Evolutionary conservation across 2,329 filamentous ascomycete species (phyloP).

Genomic region (Penicillium sp.): DNA sequence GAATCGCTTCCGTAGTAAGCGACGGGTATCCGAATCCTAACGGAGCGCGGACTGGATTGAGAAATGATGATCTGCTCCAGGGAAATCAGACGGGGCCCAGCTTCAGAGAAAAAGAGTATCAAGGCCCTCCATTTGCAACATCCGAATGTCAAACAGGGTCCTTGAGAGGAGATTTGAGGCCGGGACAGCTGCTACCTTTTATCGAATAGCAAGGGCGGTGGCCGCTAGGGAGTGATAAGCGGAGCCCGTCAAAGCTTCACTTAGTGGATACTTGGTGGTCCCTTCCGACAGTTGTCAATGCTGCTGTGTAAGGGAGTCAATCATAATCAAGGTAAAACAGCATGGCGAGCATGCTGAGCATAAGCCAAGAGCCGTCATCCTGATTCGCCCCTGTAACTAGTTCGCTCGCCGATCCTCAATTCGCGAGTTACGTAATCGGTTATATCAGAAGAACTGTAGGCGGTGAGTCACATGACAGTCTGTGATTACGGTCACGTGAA

Average conservation of each 20-base stretch:
- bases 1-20: constrained; percentile 32
- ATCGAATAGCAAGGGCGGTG: constrained; percentile 24
- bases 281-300: not conserved
- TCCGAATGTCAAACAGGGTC: not conserved
- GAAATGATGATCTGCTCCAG: constrained; percentile 23
- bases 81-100: not conserved
- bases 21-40: constrained; percentile 21
- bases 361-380: not conserved
- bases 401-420: not conserved
- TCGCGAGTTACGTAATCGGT: not conserved
- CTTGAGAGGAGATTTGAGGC: not conserved
- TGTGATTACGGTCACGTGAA: no score
- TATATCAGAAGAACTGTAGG: not conserved
- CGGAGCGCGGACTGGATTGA: constrained; percentile 23
- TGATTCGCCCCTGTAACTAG: constrained; percentile 2
- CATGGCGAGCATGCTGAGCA: not conserved
- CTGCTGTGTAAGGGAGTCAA: not conserved
- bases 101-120: not conserved
- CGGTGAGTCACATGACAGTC: no score
- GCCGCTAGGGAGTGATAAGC: constrained; percentile 21
- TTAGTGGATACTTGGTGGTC: not conserved
- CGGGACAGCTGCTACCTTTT: constrained; percentile 5
- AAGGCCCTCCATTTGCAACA: constrained; percentile 8
- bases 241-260: constrained; percentile 5
- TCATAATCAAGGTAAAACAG: not conserved